Evolutionary conservation across 2,329 filamentous ascomycete genomes (phyloP).

Genomic region (Colletotrichum euphorbiae): DNA sequence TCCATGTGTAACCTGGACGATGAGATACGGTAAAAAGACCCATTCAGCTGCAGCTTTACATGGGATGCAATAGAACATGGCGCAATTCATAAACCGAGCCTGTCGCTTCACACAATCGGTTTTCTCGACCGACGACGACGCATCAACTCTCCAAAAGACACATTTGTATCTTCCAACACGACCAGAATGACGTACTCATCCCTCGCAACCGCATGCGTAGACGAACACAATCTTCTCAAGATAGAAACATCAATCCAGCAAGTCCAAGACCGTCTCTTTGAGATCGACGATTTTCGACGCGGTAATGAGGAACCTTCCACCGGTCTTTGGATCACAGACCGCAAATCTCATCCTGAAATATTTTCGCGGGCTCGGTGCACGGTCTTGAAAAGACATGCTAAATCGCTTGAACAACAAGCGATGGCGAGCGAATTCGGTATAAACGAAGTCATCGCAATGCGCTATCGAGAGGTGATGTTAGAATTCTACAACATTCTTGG

Average conservation of each 20-base stretch:
- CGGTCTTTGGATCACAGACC: neutral
- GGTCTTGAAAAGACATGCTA: neutral
- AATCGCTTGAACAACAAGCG: neutral
- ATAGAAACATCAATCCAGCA: neutral
- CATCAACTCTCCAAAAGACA: too few relatives aligned
- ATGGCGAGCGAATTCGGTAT: neutral
- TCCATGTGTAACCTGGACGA: too few relatives aligned
- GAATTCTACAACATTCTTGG: constrained; percentile 5
- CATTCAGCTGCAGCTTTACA: too few relatives aligned
- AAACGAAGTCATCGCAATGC: neutral
- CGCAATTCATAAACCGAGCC: too few relatives aligned
- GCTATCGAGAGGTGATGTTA: neutral
- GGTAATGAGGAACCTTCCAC: neutral
- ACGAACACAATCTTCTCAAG: neutral
- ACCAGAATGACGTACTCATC: constrained; percentile 5
- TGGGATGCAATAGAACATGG: too few relatives aligned
- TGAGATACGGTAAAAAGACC: too few relatives aligned
- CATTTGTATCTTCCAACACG: too few relatives aligned
- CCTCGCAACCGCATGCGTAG: constrained; percentile 1
- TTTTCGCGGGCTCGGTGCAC: neutral
- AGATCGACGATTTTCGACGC: neutral
- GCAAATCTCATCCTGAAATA: neutral
- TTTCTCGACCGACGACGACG: too few relatives aligned
- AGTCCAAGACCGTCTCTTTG: neutral
- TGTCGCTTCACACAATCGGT: too few relatives aligned